phyloP scores from a whole-genome alignment of 352 stramenopile species.

The Elongisporangium undulatum region DNA sequence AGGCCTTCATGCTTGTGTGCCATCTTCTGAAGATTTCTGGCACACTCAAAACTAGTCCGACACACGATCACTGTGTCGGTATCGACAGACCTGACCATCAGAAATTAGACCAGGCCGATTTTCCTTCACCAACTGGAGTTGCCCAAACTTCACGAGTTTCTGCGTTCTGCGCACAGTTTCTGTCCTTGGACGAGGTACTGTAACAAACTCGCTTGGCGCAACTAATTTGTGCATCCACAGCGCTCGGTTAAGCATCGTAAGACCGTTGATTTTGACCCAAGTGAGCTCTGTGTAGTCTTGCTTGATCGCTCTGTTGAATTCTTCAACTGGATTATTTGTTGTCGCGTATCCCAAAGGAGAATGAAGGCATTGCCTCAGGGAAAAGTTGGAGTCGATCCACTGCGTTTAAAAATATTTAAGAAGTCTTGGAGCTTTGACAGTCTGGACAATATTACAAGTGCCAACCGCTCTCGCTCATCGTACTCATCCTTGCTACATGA shows the following conservation, averaged over 20 bases:
- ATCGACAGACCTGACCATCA: no score
- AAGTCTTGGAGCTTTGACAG: conserved; percentile 3
- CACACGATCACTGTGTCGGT: no score
- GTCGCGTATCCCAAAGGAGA: conserved; percentile 7
- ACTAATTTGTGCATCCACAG: neutral
- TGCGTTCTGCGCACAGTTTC: no score
- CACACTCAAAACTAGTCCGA: no score
- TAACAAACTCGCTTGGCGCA: no score
- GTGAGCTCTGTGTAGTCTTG: conserved; percentile 8
- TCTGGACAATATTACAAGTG: neutral
- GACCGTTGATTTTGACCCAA: conserved; percentile 4
- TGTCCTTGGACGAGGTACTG: no score
- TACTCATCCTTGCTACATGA: conserved; percentile 3
- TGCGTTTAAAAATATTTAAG: conserved; percentile 7
- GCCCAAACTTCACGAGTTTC: no score
- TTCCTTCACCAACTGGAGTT: no score
- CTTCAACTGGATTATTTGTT: conserved; percentile 14
- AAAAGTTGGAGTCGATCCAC: conserved; percentile 7
- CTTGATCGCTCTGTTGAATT: conserved; percentile 18
- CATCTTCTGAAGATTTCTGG: no score
- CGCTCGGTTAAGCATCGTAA: neutral
- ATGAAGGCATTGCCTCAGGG: conserved; percentile 11
- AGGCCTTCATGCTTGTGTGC: no score
- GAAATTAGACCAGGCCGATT: no score
- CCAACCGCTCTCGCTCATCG: neutral